Evolutionary conservation across 2,329 filamentous ascomycete species (phyloP).

Genomic region (Elsinoe australis): DNA sequence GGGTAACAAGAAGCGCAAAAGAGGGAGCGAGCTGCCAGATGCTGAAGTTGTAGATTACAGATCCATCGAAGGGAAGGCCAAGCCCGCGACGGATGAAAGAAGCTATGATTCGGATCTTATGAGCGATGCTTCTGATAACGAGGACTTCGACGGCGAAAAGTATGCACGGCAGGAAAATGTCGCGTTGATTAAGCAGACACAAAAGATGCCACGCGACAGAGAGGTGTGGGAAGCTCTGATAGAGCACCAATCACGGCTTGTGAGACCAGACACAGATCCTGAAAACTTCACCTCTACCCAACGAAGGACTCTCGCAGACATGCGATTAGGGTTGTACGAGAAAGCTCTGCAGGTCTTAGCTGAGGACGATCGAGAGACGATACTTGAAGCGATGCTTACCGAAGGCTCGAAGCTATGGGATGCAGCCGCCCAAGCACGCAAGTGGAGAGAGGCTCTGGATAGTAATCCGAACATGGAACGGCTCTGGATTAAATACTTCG

Average conservation of each 20-base stretch:
- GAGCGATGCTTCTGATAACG: not conserved
- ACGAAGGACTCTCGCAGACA: slow-evolving; percentile 61
- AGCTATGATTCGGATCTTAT: not conserved
- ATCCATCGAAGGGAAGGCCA: slow-evolving; percentile 31
- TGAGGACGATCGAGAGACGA: slow-evolving; percentile 34
- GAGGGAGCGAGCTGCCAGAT: slow-evolving; percentile 19
- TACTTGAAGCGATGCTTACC: slow-evolving; percentile 62
- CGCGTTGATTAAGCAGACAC: slow-evolving; percentile 56
- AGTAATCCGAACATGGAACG: slow-evolving; percentile 50
- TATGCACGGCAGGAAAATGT: slow-evolving; percentile 46
- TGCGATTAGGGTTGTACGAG: slow-evolving; percentile 73
- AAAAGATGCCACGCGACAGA: slow-evolving; percentile 58
- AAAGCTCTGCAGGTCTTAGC: slow-evolving; percentile 59
- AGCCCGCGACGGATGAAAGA: slow-evolving; percentile 16
- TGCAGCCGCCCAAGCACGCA: slow-evolving; percentile 49
- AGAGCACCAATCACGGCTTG: slow-evolving; percentile 63
- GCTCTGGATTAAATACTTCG: slow-evolving; percentile 66
- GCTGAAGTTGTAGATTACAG: slow-evolving; percentile 32
- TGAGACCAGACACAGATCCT: slow-evolving; percentile 44
- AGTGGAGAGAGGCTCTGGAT: slow-evolving; percentile 57
- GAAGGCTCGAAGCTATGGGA: slow-evolving; percentile 73
- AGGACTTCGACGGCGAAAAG: slow-evolving; percentile 11
- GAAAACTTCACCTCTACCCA: slow-evolving; percentile 52
- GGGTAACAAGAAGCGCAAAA: slow-evolving; percentile 21
- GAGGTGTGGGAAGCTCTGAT: slow-evolving; percentile 72